Base-by-base conservation (phyloP, 352 stramenopile species). In the Phytophthora pistaciae region DNA sequence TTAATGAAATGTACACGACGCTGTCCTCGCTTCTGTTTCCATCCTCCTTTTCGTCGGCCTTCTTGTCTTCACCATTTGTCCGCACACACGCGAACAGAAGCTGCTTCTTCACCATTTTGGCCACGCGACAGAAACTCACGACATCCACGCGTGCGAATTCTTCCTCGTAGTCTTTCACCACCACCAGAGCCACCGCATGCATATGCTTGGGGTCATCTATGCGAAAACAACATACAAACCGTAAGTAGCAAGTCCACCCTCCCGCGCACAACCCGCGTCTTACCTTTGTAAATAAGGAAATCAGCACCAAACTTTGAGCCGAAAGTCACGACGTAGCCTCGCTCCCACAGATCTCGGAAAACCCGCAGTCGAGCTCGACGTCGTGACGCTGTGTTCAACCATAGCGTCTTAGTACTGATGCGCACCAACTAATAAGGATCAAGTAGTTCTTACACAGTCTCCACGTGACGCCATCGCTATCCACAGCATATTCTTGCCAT, bases 241-340 rank as follows among this genome's bases (percentile, higher is more conserved):
- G n/a, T 68, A 14, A 67, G 36, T 1, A 33, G n/a, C 52, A 23
- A 11, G 13, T 7, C 14, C 13, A 18, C 31, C 33, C 27, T 44
- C 1, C 44, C 20, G 25, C 9, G 44, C 44, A 58, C 29, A 36
- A 36, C 16, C 6, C 38, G 4, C 21, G 21, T 62, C 60, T 48
- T 60, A 94, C 87, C 83, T 75, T 87, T 77, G 64, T 96, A 96
- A 21, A 93, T 74, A 56, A 96, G 77, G 56, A 91, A 93, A 50
- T 96, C 87, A 4, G 84, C 85, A n/a, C 85, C 86, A 60, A 96
- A 96, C 70, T 96, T 96, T 42, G 87, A 92, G 16, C 85, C 88
- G 23, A 85, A 87, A 8, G 87, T 86, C 38, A 96, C 84, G 50
- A 84, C 74, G 50, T 91, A 91, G 10, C 83, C 83, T 55, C 81